Conservation (phyloP, 1,284 basidiomycete genomes). For the Fistulinella staudtii region DNA sequence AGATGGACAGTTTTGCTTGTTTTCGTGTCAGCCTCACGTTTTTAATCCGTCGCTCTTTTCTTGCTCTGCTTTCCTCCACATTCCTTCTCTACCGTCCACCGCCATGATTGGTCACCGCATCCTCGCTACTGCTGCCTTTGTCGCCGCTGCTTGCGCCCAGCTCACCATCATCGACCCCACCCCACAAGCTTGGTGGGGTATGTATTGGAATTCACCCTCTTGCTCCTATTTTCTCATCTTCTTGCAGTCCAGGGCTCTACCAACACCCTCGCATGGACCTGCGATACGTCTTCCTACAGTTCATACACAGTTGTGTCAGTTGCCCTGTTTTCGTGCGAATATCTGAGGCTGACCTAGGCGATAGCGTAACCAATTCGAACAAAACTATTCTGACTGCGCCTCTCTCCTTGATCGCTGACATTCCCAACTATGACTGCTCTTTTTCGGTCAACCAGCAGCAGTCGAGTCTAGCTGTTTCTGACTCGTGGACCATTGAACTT, state of each 20-base stretch:
- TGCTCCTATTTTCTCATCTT: not conserved
- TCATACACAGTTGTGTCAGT: conserved; percentile 44
- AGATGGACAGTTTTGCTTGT: not conserved
- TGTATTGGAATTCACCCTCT: conserved; percentile 16
- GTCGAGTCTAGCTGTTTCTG: conserved; percentile 39
- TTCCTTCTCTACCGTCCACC: conserved; percentile 10
- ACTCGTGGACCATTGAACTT: conserved; percentile 56
- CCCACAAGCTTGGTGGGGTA: conserved; percentile 46
- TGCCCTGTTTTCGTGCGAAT: not conserved
- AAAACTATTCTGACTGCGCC: conserved; percentile 31
- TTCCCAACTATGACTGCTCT: conserved; percentile 60
- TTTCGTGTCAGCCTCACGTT: conserved; percentile 2
- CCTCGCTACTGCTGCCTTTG: conserved; percentile 24
- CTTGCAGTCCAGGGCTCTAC: conserved; percentile 30
- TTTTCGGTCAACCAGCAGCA: conserved; percentile 48
- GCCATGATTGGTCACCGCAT: conserved; percentile 39
- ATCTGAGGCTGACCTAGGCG: conserved; percentile 1
- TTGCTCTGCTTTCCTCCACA: conserved; percentile 10
- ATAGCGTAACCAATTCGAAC: conserved; percentile 42
- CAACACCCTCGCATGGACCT: conserved; percentile 44
- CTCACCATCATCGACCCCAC: conserved; percentile 37
- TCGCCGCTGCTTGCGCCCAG: conserved; percentile 6
- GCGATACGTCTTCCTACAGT: conserved; percentile 32
- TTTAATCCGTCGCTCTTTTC: conserved; percentile 27
- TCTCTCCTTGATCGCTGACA: conserved; percentile 45